Evolutionary conservation across 768 basidiomycete genomes (phyloP).

Genomic region (Cystobasidiopsis lactophilus): DNA sequence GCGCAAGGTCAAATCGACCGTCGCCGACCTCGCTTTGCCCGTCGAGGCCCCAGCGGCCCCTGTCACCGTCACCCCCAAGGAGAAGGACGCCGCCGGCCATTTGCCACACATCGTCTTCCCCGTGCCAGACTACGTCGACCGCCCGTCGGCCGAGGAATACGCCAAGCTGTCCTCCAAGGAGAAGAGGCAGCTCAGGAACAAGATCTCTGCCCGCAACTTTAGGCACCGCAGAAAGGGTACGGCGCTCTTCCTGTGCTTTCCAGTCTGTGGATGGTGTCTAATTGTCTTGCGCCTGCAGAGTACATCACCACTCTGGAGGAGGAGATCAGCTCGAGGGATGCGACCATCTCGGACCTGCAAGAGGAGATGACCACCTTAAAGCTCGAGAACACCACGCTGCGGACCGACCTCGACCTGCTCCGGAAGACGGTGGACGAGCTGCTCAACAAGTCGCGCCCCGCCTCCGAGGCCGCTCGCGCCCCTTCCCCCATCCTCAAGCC

Average conservation of each 20-base stretch:
- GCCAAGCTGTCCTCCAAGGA: conserved; percentile 87
- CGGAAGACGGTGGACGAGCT: conserved; percentile 23
- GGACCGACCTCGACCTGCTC: conserved; percentile 26
- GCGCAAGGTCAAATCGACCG: not conserved
- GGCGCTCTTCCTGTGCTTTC: too few relatives aligned
- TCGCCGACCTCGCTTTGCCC: conserved; percentile 1
- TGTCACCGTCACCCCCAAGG: not conserved
- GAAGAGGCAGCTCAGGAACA: conserved; percentile 86
- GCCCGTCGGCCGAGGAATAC: conserved; percentile 76
- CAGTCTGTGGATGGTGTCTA: not conserved
- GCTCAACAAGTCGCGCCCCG: conserved; percentile 14
- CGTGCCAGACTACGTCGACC: conserved; percentile 22
- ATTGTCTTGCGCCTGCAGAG: conserved; percentile 31
- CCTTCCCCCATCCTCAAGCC: conserved; percentile 10
- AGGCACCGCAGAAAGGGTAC: conserved; percentile 77
- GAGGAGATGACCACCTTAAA: conserved; percentile 15
- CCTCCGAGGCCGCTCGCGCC: conserved; percentile 2
- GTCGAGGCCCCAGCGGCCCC: not conserved
- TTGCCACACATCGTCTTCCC: conserved; percentile 1
- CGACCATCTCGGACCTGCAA: conserved; percentile 35
- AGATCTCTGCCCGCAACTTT: conserved; percentile 88
- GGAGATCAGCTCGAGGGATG: conserved; percentile 79
- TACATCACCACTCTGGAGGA: conserved; percentile 86
- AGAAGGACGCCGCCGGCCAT: not conserved
- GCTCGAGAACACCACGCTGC: conserved; percentile 13